Evolutionary conservation across 768 basidiomycete genomes (phyloP).

Genomic region (Tulasnella sp.): DNA sequence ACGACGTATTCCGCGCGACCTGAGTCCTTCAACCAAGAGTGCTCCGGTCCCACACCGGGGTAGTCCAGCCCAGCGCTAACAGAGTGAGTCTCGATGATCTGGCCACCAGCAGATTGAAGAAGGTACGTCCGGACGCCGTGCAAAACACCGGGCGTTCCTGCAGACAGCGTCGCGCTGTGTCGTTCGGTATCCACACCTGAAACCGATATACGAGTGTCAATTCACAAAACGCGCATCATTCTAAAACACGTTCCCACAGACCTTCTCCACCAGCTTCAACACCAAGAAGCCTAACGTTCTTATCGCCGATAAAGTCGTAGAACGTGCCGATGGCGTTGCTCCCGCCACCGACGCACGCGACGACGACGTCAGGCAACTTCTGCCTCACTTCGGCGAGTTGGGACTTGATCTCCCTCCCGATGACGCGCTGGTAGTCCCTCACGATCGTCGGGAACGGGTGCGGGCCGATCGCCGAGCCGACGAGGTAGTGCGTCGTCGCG

Average conservation of each 20-base stretch:
- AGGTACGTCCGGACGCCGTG: conserved; percentile 96
- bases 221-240: neutral
- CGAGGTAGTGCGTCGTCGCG: conserved; percentile 86
- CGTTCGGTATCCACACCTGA: conserved; percentile 68
- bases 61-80: conserved; percentile 95
- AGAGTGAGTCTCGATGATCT: conserved; percentile 95
- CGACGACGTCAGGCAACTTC: conserved; percentile 86
- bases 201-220: neutral
- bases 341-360: conserved; percentile 97
- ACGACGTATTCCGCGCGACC: conserved; percentile 86
- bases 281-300: conserved; percentile 73
- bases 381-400: conserved; percentile 62
- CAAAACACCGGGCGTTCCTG: conserved; percentile 85
- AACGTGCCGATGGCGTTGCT: conserved; percentile 97
- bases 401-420: conserved; percentile 85
- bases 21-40: conserved; percentile 93
- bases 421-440: conserved; percentile 93
- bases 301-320: conserved; percentile 89
- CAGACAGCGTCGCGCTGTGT: conserved; percentile 92
- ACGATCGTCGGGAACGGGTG: conserved; percentile 99
- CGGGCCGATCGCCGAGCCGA: conserved; percentile 94
- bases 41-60: conserved; percentile 96
- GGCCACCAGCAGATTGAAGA: conserved; percentile 76
- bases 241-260: conserved; percentile 19
- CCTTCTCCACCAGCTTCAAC: conserved; percentile 99